These are phyloP conservation scores for Penicillium steckii DNA, from an alignment of 495 filamentous ascomycete species.

Conservation along the genomic window DNA sequence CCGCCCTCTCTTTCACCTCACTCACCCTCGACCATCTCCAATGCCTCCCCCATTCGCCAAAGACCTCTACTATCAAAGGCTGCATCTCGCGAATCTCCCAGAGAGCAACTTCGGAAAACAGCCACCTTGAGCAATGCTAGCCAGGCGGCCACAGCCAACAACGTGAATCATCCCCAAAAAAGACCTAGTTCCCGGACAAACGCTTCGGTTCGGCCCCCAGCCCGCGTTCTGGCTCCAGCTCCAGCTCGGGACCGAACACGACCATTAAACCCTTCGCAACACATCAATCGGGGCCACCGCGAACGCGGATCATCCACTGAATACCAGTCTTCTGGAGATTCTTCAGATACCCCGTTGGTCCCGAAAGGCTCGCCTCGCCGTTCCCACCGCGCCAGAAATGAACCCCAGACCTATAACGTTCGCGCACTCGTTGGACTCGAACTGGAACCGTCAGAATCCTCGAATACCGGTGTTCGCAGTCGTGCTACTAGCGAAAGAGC, in stretches of 20 bases:
- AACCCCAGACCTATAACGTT: conserved; percentile 15
- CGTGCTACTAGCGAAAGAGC: neutral
- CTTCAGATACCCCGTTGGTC: neutral
- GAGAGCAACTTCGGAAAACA: neutral
- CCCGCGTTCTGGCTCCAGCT: too few relatives aligned
- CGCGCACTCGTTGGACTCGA: conserved; percentile 4
- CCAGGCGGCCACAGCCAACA: neutral
- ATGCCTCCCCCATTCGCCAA: neutral
- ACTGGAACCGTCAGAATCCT: neutral
- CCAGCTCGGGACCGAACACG: too few relatives aligned
- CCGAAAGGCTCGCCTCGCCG: neutral
- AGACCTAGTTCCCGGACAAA: neutral
- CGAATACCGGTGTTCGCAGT: neutral
- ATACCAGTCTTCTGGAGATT: conserved; percentile 1
- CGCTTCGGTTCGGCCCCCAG: neutral
- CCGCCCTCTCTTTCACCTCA: neutral
- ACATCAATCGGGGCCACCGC: neutral
- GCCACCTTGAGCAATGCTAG: neutral
- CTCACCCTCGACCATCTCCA: neutral
- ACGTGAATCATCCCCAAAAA: neutral
- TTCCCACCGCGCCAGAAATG: conserved; percentile 7
- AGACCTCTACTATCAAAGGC: neutral
- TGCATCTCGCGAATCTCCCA: neutral
- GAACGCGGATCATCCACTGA: neutral
- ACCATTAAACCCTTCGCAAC: neutral